Evolutionary conservation across 345 rosid genomes (phyloP).

Genomic region (Salix dunnii): DNA sequence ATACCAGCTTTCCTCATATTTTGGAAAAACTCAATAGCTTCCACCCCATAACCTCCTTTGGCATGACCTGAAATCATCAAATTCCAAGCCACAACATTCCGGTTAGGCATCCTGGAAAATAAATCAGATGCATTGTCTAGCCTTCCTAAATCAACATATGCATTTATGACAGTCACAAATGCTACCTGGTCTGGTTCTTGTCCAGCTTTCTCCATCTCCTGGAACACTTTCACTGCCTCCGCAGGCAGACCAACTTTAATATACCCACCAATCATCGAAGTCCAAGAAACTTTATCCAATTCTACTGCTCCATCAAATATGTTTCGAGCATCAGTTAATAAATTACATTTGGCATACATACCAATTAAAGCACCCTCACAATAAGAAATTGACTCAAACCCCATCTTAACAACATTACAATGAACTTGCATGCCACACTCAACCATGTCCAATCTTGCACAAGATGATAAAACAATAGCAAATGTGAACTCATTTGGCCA

Average conservation of each 20-base stretch:
- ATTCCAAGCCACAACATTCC: constrained; percentile 87
- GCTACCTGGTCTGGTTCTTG: constrained; percentile 71
- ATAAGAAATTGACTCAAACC: constrained; percentile 50
- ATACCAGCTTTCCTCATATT: constrained; percentile 63
- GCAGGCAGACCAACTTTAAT: constrained; percentile 57
- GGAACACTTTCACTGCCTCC: constrained; percentile 60
- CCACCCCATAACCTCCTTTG: constrained; percentile 53
- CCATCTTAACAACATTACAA: constrained; percentile 58
- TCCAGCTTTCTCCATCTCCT: constrained; percentile 52
- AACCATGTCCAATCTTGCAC: constrained; percentile 46
- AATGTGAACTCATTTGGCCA: constrained; percentile 71
- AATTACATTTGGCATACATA: constrained; percentile 72
- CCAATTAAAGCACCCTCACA: constrained; percentile 76
- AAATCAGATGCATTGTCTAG: constrained; percentile 58
- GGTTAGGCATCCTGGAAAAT: constrained; percentile 55
- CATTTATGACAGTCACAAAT: constrained; percentile 55
- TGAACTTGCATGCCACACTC: constrained; percentile 57
- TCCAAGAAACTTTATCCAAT: constrained; percentile 79
- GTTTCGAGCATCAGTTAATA: constrained; percentile 47
- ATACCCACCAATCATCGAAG: constrained; percentile 81
- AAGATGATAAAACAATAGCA: constrained; percentile 69
- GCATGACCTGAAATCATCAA: constrained; percentile 91
- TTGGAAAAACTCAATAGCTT: constrained; percentile 53
- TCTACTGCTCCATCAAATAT: constrained; percentile 55
- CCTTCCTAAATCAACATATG: constrained; percentile 59